Percentiles rank a stretch among this genome's conserved stretches.
Evolutionary conservation across 331 rosid species (phyloP).

Genomic region (Rhamnella rubrinervis): DNA sequence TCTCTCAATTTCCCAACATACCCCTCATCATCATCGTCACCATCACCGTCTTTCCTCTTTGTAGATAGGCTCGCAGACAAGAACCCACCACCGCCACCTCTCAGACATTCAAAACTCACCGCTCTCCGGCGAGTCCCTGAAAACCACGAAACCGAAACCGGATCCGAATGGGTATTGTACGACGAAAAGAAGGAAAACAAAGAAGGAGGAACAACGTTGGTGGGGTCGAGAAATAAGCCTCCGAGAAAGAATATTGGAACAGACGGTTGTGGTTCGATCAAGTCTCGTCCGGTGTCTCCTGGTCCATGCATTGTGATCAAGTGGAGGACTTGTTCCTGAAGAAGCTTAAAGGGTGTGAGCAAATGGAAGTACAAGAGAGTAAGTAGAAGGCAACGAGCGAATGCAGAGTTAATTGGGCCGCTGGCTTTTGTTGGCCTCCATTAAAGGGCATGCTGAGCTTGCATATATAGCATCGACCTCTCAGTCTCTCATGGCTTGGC

Average conservation of each 20-base stretch:
- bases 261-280: constrained; percentile 41
- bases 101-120: constrained; percentile 15
- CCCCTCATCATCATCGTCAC: constrained; percentile 38
- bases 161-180: constrained; percentile 16
- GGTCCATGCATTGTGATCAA: too few species aligned
- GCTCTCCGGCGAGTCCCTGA: constrained; percentile 19
- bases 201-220: constrained; percentile 44
- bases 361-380: too few species aligned
- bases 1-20: constrained; percentile 47
- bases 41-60: constrained; percentile 28
- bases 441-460: too few species aligned
- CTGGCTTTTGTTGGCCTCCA: too few species aligned
- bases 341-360: too few species aligned
- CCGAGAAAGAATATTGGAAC: constrained; percentile 47
- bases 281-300: not conserved
- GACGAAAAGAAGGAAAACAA: constrained; percentile 39
- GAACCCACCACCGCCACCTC: constrained; percentile 32
- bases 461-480: too few species aligned
- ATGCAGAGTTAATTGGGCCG: too few species aligned
- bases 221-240: constrained; percentile 64
- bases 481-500: too few species aligned
- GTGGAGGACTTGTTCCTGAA: too few species aligned
- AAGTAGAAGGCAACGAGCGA: too few species aligned
- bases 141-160: constrained; percentile 25
- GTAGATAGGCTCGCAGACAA: constrained; percentile 72